Evolutionary conservation across 2,329 filamentous ascomycete species (phyloP).

Genomic region (Alternaria metachromatica): DNA sequence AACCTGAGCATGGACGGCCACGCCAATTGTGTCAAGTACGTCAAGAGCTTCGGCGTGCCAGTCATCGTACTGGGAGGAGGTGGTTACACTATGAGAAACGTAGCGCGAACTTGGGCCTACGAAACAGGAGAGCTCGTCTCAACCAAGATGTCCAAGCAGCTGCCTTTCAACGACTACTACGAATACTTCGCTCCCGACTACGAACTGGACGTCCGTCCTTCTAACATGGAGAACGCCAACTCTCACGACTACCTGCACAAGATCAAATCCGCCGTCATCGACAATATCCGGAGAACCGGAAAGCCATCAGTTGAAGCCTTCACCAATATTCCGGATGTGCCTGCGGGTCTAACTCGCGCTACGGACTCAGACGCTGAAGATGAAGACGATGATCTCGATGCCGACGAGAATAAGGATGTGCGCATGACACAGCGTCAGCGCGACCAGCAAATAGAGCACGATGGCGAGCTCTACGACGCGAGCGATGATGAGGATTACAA

Average conservation of each 20-base stretch:
- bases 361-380: conserved; percentile 71
- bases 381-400: conserved; percentile 72
- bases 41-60: conserved; percentile 71
- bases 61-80: conserved; percentile 71
- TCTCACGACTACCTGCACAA: conserved; percentile 72
- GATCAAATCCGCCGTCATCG: conserved; percentile 69
- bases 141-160: conserved; percentile 77
- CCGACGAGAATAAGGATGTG: conserved; percentile 83
- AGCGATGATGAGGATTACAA: conserved; percentile 88
- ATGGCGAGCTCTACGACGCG: conserved; percentile 76
- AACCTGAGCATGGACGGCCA: conserved; percentile 74
- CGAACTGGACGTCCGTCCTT: conserved; percentile 71
- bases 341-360: conserved; percentile 56
- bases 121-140: conserved; percentile 83
- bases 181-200: conserved; percentile 76
- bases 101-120: conserved; percentile 66
- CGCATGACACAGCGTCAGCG: conserved; percentile 82
- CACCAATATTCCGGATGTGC: conserved; percentile 65
- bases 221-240: conserved; percentile 76
- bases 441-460: conserved; percentile 77
- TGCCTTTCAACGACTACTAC: conserved; percentile 98
- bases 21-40: conserved; percentile 72
- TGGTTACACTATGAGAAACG: conserved; percentile 74
- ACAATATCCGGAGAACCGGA: conserved; percentile 69
- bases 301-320: conserved; percentile 60